Evolutionary conservation across 2,329 filamentous ascomycete species (phyloP).

Genomic region (Pyrenochaeta sp.): DNA sequence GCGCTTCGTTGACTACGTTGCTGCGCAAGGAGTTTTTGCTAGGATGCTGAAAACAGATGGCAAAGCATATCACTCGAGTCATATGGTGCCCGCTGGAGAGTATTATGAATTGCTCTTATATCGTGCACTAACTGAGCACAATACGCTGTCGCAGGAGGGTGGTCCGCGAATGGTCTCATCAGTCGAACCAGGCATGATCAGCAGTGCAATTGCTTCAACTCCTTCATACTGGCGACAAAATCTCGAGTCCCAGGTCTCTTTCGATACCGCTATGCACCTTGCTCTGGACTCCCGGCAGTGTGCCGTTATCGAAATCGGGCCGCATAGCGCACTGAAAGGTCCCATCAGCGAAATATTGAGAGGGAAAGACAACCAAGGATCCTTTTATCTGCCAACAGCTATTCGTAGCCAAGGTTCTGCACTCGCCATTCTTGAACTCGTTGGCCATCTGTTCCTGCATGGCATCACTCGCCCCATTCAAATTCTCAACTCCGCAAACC

Average conservation of each 20-base stretch:
- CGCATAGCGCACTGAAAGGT: constrained; percentile 51
- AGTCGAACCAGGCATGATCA: background rate
- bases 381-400: constrained; percentile 11
- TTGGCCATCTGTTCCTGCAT: constrained; percentile 20
- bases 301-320: constrained; percentile 29
- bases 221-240: constrained; percentile 29
- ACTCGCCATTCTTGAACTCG: constrained; percentile 14
- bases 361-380: background rate
- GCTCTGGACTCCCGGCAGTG: background rate
- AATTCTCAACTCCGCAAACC: constrained; percentile 10
- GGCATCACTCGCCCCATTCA: constrained; percentile 13
- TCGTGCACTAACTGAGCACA: constrained; percentile 1
- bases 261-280: constrained; percentile 13
- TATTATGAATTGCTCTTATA: too few relatives aligned
- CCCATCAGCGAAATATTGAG: constrained; percentile 51
- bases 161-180: constrained; percentile 13
- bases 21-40: constrained; percentile 50
- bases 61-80: constrained; percentile 54
- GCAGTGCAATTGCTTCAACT: too few relatives aligned
- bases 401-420: constrained; percentile 14
- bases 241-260: constrained; percentile 27
- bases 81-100: constrained; percentile 6
- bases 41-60: constrained; percentile 50
- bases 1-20: constrained; percentile 39
- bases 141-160: constrained; percentile 27